phyloP scores from a whole-genome alignment of 2,329 filamentous ascomycete species.

The Cytospora piceae region DNA sequence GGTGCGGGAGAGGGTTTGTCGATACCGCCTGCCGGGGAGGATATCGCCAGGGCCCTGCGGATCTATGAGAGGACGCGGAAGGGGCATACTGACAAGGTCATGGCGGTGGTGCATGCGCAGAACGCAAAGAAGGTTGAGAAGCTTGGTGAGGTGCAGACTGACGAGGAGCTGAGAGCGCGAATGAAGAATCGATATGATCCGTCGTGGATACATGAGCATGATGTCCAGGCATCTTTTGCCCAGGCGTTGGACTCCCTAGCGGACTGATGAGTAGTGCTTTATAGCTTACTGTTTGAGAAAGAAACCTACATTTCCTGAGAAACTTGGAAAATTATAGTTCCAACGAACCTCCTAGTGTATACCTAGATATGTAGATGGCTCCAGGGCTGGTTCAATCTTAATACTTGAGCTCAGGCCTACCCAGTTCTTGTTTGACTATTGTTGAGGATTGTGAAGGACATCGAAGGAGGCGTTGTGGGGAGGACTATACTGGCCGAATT shows the following conservation, averaged over 20 bases:
- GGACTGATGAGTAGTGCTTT: not conserved
- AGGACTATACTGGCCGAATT: too few relatives aligned
- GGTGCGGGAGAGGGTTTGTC: not conserved
- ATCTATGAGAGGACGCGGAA: conserved; percentile 50
- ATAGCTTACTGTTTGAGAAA: not conserved
- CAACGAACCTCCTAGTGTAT: too few relatives aligned
- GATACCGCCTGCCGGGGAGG: conserved; percentile 22
- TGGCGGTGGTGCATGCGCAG: conserved; percentile 39
- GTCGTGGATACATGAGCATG: conserved; percentile 52
- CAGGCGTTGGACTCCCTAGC: conserved; percentile 37
- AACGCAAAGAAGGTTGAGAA: conserved; percentile 37
- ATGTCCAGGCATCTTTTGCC: conserved; percentile 46
- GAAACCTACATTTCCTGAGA: too few relatives aligned
- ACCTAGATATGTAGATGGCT: too few relatives aligned
- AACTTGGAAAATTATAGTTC: too few relatives aligned
- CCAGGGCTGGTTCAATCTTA: too few relatives aligned
- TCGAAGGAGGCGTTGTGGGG: too few relatives aligned
- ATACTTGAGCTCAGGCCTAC: too few relatives aligned
- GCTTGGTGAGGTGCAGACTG: conserved; percentile 38
- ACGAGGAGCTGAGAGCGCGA: conserved; percentile 42
- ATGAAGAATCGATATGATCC: conserved; percentile 44
- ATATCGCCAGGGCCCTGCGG: conserved; percentile 39
- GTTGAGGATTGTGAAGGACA: too few relatives aligned
- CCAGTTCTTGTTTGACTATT: too few relatives aligned
- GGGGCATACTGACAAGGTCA: conserved; percentile 44